A percentile compares a stretch with the other conserved stretches of the same genome.
Evolutionary conservation across 768 basidiomycete species (phyloP).

Genomic region (Pleurotus pulmonarius): DNA sequence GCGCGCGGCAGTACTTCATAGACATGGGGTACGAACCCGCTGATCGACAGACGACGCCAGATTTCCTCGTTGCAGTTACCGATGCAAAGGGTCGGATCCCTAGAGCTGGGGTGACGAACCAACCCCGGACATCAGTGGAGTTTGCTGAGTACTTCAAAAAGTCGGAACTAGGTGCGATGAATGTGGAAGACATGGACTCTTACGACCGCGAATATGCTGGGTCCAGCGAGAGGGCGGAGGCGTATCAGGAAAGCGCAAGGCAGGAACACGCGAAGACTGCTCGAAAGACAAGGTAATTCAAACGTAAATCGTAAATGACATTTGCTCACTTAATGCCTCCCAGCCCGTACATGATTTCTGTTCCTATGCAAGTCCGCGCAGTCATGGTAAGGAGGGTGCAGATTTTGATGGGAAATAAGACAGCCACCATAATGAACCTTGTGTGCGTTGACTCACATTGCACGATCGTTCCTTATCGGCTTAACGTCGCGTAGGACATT

Average conservation of each 20-base stretch:
- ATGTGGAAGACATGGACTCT: neutral
- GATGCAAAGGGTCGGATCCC: constrained; percentile 55
- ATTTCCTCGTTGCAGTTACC: constrained; percentile 61
- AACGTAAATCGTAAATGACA: too few species aligned
- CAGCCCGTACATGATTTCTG: constrained; percentile 43
- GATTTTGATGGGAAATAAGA: constrained; percentile 37
- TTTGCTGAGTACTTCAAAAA: constrained; percentile 46
- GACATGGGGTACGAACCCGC: constrained; percentile 46
- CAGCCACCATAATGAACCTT: constrained; percentile 30
- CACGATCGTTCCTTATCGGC: too few species aligned
- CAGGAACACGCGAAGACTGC: constrained; percentile 49
- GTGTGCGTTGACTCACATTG: too few species aligned
- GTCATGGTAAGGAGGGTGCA: constrained; percentile 43
- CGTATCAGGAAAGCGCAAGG: constrained; percentile 44
- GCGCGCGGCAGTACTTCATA: constrained; percentile 41
- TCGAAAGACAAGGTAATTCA: constrained; percentile 26
- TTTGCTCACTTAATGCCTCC: constrained; percentile 1
- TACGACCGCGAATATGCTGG: constrained; percentile 32
- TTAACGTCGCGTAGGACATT: constrained; percentile 38
- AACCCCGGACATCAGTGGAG: constrained; percentile 54
- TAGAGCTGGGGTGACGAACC: constrained; percentile 35
- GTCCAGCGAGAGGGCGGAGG: constrained; percentile 33
- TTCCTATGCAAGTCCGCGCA: constrained; percentile 40
- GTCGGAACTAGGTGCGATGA: constrained; percentile 30
- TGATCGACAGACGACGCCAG: constrained; percentile 61